Evolutionary conservation across 179 eudicot genomes (phyloP), one percentile per base, ranked within the genome.

Genomic region (Beta corolliflora): DNA sequence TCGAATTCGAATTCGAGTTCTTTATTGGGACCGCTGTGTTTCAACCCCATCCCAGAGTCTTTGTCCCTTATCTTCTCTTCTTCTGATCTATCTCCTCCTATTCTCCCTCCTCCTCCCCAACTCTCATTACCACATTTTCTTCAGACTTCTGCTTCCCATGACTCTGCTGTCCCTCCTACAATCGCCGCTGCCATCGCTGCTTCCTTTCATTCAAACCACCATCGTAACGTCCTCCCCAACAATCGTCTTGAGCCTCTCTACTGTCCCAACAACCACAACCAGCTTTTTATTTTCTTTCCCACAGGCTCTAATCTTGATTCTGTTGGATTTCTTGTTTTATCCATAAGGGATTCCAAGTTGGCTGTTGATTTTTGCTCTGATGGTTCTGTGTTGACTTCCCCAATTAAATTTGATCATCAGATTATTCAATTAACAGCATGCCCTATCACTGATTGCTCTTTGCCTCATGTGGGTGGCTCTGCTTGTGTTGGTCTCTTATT

Each of bases 311-410:
- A 85, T 81, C 71, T 75, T 9, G 84, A 81, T 75, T 21, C 67
- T 44, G 80, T 85, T 85, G 87, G 84, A 9, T 85, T 78, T 71
- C 45, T 81, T 21, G 82, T 85, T 53, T 54, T 85, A 52, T 67
- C 73, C 23, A 82, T 78, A 41, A 75, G 61, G 55, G 84, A 55
- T 41, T 78, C 84, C 2, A 78, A 45, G 52, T 52, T 85, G 63
- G 73, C 59, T 73, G 77, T 74, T 73, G 77, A 77, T 36, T 82
- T 73, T 63, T 60, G 70, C 44, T 25, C 69, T 0, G 23, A 69
- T 66, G 85, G 80, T 25, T 56, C 80, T 5, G 58, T 70, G 79
- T 74, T 81, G 44, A 63, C 64, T 68, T 67, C 84, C 41, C 66
- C 41, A 4, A 0, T 66, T 46, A 75, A 81, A 7, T 69, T 78